Base-by-base conservation (phyloP, 2,329 filamentous ascomycete genomes). In the Colletotrichum sp. region DNA sequence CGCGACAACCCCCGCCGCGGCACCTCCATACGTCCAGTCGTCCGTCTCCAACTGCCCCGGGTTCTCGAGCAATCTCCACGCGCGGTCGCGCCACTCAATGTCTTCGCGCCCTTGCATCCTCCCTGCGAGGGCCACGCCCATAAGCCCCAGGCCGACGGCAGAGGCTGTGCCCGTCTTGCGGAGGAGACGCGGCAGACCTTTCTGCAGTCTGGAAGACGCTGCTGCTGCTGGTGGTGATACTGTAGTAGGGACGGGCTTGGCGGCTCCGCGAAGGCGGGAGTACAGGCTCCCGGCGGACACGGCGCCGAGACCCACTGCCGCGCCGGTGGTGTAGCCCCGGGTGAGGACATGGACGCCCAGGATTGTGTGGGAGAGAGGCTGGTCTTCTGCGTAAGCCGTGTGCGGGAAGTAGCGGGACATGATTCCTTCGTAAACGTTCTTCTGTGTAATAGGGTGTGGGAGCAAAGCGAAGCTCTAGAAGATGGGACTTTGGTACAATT, bases 1-100 rank as follows among this genome's bases (percentile, higher is more conserved):
- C 5, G 79, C 84, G 9, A 83, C 80, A 48, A 79, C 39, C 0
- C 79, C 80, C 5, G 77, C 83, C 80, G 74, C 86, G 78, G 79
- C 83, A 1, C 87, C 89, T 0, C 81, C 84, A 22, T 88, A 85
- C 25, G 87, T 89, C 86, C 87, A 91, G 79, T 90, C 90, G 80
- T 93, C 91, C 65, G 86, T 87, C 78, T 90, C 86, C 1, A 90
- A 80, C 84, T 94, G 91, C 0, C 90, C 88, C 55, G 83, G 81
- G 77, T 90, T 93, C 82, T 90, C 90, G 59, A 92, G 78, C 66
- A 94, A 80, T 34, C 92, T 85, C 91, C 92, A 94, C 72, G 88
- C 88, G 22, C 92, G 86, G 80, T 94, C 92, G 79, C 89, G 83
- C 92, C 92, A 94, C 82, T 94, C 91, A 36, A 94, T 90, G 55